Percentiles rank a stretch among this genome's conserved stretches.
Evolutionary conservation across 495 filamentous ascomycete species (phyloP).

Genomic region (Hyaloscypha finlandica): DNA sequence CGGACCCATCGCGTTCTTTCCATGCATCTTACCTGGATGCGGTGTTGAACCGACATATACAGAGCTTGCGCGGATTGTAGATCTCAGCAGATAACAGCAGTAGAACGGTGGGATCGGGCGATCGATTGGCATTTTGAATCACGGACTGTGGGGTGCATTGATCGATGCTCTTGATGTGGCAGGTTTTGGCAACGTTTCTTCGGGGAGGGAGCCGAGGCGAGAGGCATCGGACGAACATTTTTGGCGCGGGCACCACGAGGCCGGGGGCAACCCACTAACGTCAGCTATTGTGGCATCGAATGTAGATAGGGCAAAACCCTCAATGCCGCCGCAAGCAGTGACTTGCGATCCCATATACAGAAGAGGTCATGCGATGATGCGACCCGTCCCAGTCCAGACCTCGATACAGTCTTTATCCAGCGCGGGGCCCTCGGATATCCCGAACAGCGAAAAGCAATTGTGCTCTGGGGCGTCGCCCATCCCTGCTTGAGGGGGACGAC

Average conservation of each 20-base stretch:
- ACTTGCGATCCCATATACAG: not conserved
- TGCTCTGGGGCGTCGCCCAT: not conserved
- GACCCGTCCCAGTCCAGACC: not conserved
- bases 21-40: constrained; percentile 54
- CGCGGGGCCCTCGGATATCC: constrained; percentile 3
- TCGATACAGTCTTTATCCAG: not conserved
- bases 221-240: constrained; percentile 8
- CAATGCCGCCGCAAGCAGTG: not conserved
- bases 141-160: not conserved
- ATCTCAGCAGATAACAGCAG: constrained; percentile 81
- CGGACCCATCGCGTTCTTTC: not conserved
- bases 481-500: not conserved
- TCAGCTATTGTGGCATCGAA: too few relatives aligned
- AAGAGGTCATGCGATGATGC: too few relatives aligned
- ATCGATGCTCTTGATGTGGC: constrained; percentile 9
- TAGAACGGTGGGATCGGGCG: constrained; percentile 56
- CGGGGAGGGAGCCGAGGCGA: not conserved
- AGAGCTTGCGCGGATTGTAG: constrained; percentile 61
- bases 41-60: constrained; percentile 93
- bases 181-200: not conserved
- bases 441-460: not conserved
- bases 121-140: constrained; percentile 30
- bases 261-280: too few relatives aligned
- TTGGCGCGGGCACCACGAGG: too few relatives aligned
- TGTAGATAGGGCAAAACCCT: not conserved